These are phyloP conservation scores for Ascomycota sp. DNA, from an alignment of 2,329 filamentous ascomycete genomes.

Conservation along the genomic window DNA sequence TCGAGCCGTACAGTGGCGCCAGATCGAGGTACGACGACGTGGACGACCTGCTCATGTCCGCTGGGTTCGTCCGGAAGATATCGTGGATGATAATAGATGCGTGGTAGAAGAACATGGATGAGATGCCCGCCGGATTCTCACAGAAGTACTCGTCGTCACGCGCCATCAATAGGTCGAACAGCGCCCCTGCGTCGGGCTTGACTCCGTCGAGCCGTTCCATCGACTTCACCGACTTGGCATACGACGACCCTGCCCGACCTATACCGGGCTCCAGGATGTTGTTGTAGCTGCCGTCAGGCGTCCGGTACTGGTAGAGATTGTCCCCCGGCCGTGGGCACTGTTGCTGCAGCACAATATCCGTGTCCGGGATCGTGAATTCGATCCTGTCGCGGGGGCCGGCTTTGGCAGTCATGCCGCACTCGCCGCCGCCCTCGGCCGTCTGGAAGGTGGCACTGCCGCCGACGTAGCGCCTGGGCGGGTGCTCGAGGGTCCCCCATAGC, in stretches of 20 bases:
- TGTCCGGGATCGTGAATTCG: conserved; percentile 19
- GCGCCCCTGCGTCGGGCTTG: conserved; percentile 41
- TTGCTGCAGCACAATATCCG: conserved; percentile 15
- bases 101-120: conserved; percentile 54
- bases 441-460: conserved; percentile 20
- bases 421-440: conserved; percentile 5
- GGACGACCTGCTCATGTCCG: conserved; percentile 40
- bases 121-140: conserved; percentile 51
- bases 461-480: conserved; percentile 27
- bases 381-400: conserved; percentile 12
- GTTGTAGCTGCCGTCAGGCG: conserved; percentile 22
- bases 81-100: conserved; percentile 37
- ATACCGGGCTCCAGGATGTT: conserved; percentile 42
- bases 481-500: conserved; percentile 32
- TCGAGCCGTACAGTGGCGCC: conserved; percentile 51
- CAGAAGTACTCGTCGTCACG: conserved; percentile 29
- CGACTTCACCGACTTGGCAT: conserved; percentile 45
- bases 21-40: conserved; percentile 61
- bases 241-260: conserved; percentile 44
- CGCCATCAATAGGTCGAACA: conserved; percentile 49
- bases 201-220: conserved; percentile 33
- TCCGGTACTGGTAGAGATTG: conserved; percentile 14
- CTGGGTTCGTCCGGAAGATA: conserved; percentile 24
- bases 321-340: conserved; percentile 15
- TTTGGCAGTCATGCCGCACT: conserved; percentile 12